Evolutionary conservation across 1,284 basidiomycete species (phyloP), one percentile per base, ranked within the genome.

Genomic region (Sanghuangporus sanghuang): DNA sequence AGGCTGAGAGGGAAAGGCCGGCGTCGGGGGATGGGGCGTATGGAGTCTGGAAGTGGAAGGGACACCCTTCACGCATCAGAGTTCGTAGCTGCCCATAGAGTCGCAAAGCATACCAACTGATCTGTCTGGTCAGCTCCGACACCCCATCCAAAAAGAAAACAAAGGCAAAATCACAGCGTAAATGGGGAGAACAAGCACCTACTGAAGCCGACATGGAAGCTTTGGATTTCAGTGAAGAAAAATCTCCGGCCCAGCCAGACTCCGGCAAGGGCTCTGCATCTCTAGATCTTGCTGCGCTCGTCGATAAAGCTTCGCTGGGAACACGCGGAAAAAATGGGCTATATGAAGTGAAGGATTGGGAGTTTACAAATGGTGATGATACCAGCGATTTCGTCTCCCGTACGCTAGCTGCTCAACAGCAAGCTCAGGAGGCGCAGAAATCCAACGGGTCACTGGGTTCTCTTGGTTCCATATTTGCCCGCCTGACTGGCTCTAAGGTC

Each of bases 261-360:
- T 52, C 49, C 18, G 12, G 36, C 18, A 53, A 40, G 60, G 69
- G 67, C 42, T 75, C 77, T 16, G 73, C 76, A 27, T 76, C 80
- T 12, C 77, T 80, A 53, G 85, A 89, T 70, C 69, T 90, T 44
- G 79, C 82, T 57, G 79, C 81, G 32, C 80, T 95, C 23, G 86
- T 95, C 3, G 92, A 95, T 71, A 77, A 86, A 69, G 78, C 83
- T n/a, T 94, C 93, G 8, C 74, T 95, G 66, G 95, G 96, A 7
- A 89, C 80, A 27, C 82, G 90, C 49, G 90, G 83, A n/a, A 80
- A 80, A 40, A 87, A 95, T 68, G 97, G 96, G 2, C 74, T 93
- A 66, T 98, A 98, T 72, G 95, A 97, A 74, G 91, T 98, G 49
- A 94, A 92, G 67, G 96, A 98, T 72, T 95, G 94, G 87, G 92